Evolutionary conservation across 352 stramenopile genomes (phyloP).

Genomic region (Globisporangium emineosum): DNA sequence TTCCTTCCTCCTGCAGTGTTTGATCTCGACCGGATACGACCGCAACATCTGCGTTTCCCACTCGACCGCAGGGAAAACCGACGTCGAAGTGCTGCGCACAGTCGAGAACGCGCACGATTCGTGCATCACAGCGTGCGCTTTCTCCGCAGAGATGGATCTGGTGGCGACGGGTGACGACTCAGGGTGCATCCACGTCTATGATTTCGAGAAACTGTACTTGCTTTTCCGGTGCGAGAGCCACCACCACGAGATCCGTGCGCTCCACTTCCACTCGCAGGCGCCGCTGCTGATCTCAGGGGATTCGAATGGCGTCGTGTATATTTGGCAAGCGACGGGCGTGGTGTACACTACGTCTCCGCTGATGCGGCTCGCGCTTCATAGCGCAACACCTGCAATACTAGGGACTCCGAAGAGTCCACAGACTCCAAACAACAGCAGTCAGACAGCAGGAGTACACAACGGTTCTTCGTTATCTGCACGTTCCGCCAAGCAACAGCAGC

Average conservation of each 20-base stretch:
- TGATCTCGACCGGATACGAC: conserved; percentile 63
- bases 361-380: conserved; percentile 24
- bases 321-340: conserved; percentile 40
- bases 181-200: conserved; percentile 57
- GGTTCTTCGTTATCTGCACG: not conserved
- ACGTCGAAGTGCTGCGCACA: conserved; percentile 56
- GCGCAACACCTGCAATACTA: not conserved
- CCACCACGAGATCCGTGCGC: conserved; percentile 39
- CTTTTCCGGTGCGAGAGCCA: conserved; percentile 51
- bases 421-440: not conserved
- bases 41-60: conserved; percentile 52
- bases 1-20: conserved; percentile 29
- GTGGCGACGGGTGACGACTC: conserved; percentile 57
- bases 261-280: conserved; percentile 44
- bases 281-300: conserved; percentile 50
- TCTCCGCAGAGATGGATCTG: conserved; percentile 34
- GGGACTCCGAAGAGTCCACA: not conserved
- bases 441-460: too few relatives aligned
- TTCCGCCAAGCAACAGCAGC: not conserved
- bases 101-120: conserved; percentile 63
- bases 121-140: conserved; percentile 55
- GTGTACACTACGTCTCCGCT: conserved; percentile 23
- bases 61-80: conserved; percentile 38
- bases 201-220: conserved; percentile 59
- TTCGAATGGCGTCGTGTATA: conserved; percentile 30